Conservation (phyloP, 495 filamentous ascomycete species). For the Penicillium crystallinum region DNA sequence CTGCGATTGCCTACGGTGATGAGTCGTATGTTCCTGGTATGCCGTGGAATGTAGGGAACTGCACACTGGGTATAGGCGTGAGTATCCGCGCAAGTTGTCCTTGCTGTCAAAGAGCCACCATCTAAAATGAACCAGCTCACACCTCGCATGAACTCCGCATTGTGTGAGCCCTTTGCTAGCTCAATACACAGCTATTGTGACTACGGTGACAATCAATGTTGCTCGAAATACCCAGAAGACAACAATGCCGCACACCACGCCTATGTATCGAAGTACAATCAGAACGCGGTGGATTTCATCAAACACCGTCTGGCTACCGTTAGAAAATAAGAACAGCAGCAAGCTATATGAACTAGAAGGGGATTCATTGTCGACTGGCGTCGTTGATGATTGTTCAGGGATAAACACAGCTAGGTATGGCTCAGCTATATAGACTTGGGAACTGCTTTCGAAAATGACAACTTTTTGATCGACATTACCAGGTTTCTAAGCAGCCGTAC, state of each 20-base stretch:
- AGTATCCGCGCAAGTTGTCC: background rate
- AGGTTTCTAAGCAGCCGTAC: too few relatives aligned
- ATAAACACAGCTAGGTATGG: background rate
- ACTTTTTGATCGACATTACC: too few relatives aligned
- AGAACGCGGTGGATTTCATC: slow-evolving; percentile 22
- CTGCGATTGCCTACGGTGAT: slow-evolving; percentile 23
- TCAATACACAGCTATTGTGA: slow-evolving; percentile 25
- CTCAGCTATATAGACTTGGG: background rate
- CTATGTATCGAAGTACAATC: slow-evolving; percentile 17
- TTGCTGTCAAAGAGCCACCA: background rate
- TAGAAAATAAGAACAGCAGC: background rate
- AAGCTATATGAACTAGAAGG: background rate
- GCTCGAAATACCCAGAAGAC: slow-evolving; percentile 10
- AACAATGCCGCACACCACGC: slow-evolving; percentile 16
- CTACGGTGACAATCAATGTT: slow-evolving; percentile 19
- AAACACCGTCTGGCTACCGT: slow-evolving; percentile 1
- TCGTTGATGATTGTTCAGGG: background rate
- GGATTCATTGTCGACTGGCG: background rate
- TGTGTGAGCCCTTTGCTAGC: slow-evolving; percentile 11
- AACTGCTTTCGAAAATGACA: background rate
- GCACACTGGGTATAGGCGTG: slow-evolving; percentile 22
- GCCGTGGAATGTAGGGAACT: slow-evolving; percentile 23
- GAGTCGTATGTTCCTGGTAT: slow-evolving; percentile 20
- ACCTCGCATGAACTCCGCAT: slow-evolving; percentile 22
- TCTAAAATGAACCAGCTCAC: slow-evolving; percentile 15